Base-by-base conservation (phyloP, 257 asterid genomes). In the Solanum paucissectum region DNA sequence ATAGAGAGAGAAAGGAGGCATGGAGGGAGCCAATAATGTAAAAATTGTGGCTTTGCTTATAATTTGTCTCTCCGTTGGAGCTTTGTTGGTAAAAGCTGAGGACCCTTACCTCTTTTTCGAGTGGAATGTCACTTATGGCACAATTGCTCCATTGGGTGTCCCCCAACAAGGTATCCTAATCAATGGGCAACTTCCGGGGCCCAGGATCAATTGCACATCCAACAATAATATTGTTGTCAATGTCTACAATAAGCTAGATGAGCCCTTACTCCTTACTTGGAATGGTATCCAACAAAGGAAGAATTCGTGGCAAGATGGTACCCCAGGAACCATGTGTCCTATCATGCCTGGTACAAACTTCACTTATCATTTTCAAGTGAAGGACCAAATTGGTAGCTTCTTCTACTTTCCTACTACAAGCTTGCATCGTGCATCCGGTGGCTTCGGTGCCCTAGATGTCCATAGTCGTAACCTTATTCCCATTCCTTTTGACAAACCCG, bases 291-390 rank as follows among this genome's bases (percentile, higher is more conserved):
- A 93, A 32, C 93, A 93, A 5, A 91, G 95, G 84, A 93, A 92
- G 83, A 92, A 93, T 84, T 90, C 95, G 0, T 93, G 95, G 95
- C 92, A 91, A 27, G 95, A 92, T 76, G 95, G 95, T 13, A 93
- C 93, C 64, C 69, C 73, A 0, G 95, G 93, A 36, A 93, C 95
- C 64, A 92, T 88, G 92, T 93, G 95, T 83, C 93, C 95, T 13
- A 92, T 93, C 86, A 10, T 58, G 84, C 95, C 95, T 0, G 95
- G 95, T 14, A 83, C 44, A 2, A 93, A 93, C 87, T 93, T 55
- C 86, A 93, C 95, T 25, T 92, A 88, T 23, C 88, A 72, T 2
- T 91, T 93, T 88, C 95, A 93, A 89, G 94, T 93, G 18, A 93
- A 93, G 92, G 95, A 93, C 55, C 95, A 93, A 72, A 93, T 93